These are phyloP conservation scores for Hydnomerulius pinastri DNA, from an alignment of 768 basidiomycete genomes.

Conservation along the genomic window DNA sequence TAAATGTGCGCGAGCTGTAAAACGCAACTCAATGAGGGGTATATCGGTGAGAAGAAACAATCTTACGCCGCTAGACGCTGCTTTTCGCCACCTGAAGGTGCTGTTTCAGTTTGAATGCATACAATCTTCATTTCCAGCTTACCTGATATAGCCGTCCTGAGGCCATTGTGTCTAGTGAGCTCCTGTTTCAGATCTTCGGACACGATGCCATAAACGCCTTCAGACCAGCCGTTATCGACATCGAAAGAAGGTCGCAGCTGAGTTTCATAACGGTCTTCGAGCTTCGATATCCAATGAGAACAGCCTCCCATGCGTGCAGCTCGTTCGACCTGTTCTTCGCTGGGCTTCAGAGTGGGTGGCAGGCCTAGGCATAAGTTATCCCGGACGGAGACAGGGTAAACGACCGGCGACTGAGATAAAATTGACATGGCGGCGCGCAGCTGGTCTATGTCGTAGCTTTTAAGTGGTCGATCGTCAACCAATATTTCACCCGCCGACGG, in stretches of 20 bases:
- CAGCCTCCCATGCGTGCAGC: slow-evolving; percentile 37
- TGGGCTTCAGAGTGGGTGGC: slow-evolving; percentile 8
- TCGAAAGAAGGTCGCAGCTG: slow-evolving; percentile 32
- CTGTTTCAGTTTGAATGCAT: slow-evolving; percentile 4
- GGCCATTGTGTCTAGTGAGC: slow-evolving; percentile 25
- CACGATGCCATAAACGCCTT: slow-evolving; percentile 16
- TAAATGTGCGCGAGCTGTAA: slow-evolving; percentile 47
- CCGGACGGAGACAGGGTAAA: slow-evolving; percentile 49
- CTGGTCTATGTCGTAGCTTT: slow-evolving; percentile 38
- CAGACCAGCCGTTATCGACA: slow-evolving; percentile 20
- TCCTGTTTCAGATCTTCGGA: slow-evolving; percentile 22
- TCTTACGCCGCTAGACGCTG: slow-evolving; percentile 54
- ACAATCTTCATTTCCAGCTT: slow-evolving; percentile 7
- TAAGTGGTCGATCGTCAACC: slow-evolving; percentile 44
- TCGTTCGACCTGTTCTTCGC: slow-evolving; percentile 22
- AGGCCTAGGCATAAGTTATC: slow-evolving; percentile 44
- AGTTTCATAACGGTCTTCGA: slow-evolving; percentile 32
- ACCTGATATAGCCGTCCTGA: slow-evolving; percentile 24
- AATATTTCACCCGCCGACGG: slow-evolving; percentile 44
- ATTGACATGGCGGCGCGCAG: slow-evolving; percentile 47
- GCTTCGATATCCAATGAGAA: slow-evolving; percentile 33
- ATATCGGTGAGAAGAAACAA: not conserved
- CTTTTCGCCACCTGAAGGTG: slow-evolving; percentile 41
- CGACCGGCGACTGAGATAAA: slow-evolving; percentile 49
- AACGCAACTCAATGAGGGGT: not conserved